Evolutionary conservation across 2,329 filamentous ascomycete species (phyloP).

Genomic region (Graphilbum fragrans): DNA sequence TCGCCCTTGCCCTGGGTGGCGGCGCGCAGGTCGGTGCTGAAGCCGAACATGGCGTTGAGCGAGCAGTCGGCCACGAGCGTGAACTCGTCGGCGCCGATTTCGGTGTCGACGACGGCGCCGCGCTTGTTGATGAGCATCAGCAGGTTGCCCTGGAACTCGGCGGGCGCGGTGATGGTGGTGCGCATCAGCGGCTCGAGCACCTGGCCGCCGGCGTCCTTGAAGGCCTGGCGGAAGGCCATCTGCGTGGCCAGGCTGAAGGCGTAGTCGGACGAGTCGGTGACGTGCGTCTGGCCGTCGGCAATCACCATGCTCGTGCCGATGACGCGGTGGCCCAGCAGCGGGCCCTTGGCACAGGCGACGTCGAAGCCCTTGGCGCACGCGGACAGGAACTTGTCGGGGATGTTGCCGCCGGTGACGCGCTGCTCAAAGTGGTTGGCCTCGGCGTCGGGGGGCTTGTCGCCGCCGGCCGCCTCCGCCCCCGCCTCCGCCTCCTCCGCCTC

Average conservation of each 20-base stretch:
- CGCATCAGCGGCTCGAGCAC: constrained; percentile 97
- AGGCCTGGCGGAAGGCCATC: constrained; percentile 92
- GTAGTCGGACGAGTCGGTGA: constrained; percentile 95
- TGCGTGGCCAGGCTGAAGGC: constrained; percentile 91
- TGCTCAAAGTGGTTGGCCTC: constrained; percentile 75
- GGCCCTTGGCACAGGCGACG: constrained; percentile 69
- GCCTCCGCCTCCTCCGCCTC: constrained; percentile 12
- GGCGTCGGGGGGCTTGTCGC: constrained; percentile 18
- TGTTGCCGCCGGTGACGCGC: constrained; percentile 77
- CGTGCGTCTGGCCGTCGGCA: constrained; percentile 93
- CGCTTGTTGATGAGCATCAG: constrained; percentile 95
- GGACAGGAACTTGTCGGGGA: constrained; percentile 89
- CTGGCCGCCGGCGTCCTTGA: constrained; percentile 66
- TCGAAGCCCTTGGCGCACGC: constrained; percentile 95
- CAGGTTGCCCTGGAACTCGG: constrained; percentile 95
- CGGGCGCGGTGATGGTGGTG: constrained; percentile 88
- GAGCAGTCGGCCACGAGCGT: constrained; percentile 85
- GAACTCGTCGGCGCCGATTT: constrained; percentile 89
- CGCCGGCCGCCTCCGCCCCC: neutral
- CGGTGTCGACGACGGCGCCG: constrained; percentile 88
- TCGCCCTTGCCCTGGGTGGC: constrained; percentile 97
- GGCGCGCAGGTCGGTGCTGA: constrained; percentile 79
- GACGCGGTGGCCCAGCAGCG: constrained; percentile 84
- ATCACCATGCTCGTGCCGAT: constrained; percentile 84
- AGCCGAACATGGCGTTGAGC: constrained; percentile 96